Conservation (phyloP, 2,329 filamentous ascomycete genomes). For the Pseudogymnoascus sp. region DNA sequence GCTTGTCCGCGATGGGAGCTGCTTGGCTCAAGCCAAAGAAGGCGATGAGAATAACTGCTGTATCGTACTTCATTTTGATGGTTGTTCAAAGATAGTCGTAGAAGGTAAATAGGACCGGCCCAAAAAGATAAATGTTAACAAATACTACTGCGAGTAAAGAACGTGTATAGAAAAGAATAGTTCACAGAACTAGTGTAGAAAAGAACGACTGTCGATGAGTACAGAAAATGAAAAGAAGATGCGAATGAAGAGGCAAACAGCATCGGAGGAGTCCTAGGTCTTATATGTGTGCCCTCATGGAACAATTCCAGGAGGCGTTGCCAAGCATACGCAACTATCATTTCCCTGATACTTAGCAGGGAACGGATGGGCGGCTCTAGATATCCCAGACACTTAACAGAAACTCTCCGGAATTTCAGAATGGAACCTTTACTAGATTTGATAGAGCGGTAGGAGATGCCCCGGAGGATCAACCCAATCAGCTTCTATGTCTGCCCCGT, state of each 20-base stretch:
- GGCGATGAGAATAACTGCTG: slow-evolving; percentile 25
- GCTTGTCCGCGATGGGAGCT: slow-evolving; percentile 24
- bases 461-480: background rate
- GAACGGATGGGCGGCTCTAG: background rate
- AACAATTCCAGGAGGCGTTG: background rate
- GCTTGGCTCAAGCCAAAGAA: slow-evolving; percentile 28
- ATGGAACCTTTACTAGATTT: background rate
- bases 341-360: slow-evolving; percentile 2
- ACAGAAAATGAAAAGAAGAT: background rate
- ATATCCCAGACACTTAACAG: background rate
- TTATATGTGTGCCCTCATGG: background rate
- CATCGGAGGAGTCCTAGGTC: background rate
- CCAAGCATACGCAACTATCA: background rate
- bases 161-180: slow-evolving; percentile 24
- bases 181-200: slow-evolving; percentile 30
- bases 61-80: slow-evolving; percentile 32
- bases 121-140: slow-evolving; percentile 18
- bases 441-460: background rate
- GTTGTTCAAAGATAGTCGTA: slow-evolving; percentile 16
- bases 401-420: background rate
- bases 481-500: background rate
- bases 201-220: slow-evolving; percentile 25
- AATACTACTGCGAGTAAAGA: slow-evolving; percentile 24
- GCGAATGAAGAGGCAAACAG: background rate
- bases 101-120: slow-evolving; percentile 28